Percentiles rank a stretch among this genome's conserved stretches.
These are phyloP conservation scores for Murraya paniculata DNA, from an alignment of 345 rosid species.

Conservation along the genomic window DNA sequence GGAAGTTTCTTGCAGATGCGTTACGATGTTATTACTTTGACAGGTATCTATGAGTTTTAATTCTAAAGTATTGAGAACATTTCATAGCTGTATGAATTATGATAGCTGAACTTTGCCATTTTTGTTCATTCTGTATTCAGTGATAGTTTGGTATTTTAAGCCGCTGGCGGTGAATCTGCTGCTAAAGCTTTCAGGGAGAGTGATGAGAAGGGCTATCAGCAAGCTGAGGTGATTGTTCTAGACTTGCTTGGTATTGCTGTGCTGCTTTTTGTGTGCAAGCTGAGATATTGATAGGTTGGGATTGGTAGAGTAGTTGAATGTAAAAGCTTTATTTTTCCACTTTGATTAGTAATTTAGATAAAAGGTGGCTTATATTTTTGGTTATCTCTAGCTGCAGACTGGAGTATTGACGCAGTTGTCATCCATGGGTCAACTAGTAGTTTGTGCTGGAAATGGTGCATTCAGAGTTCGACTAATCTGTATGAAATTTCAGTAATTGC, in stretches of 20 bases:
- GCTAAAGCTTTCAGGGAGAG: conserved; percentile 53
- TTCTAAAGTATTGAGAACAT: neutral
- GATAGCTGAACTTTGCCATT: conserved; percentile 8
- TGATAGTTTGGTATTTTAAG: conserved; percentile 77
- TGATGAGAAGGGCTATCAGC: conserved; percentile 67
- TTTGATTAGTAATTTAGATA: neutral
- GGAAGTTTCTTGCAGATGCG: conserved; percentile 62
- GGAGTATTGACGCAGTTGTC: conserved; percentile 81
- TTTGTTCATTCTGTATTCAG: conserved; percentile 33
- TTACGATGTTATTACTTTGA: conserved; percentile 78
- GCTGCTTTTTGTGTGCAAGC: neutral
- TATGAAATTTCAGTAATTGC: conserved; percentile 34
- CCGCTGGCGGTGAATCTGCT: conserved; percentile 71
- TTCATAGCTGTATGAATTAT: neutral
- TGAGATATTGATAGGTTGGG: neutral
- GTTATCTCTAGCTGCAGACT: conserved; percentile 46
- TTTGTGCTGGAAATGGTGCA: conserved; percentile 86
- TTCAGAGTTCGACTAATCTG: conserved; percentile 75
- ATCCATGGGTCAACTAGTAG: conserved; percentile 78
- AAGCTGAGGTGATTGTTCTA: conserved; percentile 55
- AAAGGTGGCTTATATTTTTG: neutral
- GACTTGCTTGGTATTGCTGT: neutral
- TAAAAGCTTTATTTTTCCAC: neutral
- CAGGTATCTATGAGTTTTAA: conserved; percentile 40
- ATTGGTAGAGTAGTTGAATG: conserved; percentile 1